phyloP scores from a whole-genome alignment of 2,329 filamentous ascomycete species.

The Rutstroemia sp. region DNA sequence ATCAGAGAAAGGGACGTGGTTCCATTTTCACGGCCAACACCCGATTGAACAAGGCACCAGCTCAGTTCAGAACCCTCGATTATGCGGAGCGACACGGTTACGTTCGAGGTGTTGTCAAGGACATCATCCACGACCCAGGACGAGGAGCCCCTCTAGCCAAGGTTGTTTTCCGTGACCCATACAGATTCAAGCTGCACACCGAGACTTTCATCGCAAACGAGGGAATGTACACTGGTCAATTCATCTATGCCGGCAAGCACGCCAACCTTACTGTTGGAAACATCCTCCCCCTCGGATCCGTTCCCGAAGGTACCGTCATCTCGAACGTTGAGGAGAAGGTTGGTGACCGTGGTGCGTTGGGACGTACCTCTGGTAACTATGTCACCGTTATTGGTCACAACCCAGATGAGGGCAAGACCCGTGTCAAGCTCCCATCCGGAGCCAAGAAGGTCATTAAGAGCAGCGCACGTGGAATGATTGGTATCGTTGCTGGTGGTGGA shows the following conservation, averaged over 20 bases:
- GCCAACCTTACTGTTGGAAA: constrained; percentile 95
- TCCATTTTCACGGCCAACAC: constrained; percentile 72
- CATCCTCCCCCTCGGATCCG: constrained; percentile 85
- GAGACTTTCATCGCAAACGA: constrained; percentile 99
- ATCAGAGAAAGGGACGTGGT: constrained; percentile 71
- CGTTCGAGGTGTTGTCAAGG: constrained; percentile 93
- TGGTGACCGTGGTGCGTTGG: constrained; percentile 92
- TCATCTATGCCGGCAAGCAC: constrained; percentile 99
- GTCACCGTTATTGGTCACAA: constrained; percentile 97
- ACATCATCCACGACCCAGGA: constrained; percentile 85
- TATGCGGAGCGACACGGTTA: constrained; percentile 97
- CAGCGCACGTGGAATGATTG: constrained; percentile 93
- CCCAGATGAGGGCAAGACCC: constrained; percentile 98
- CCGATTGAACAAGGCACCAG: constrained; percentile 89
- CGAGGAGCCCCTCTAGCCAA: constrained; percentile 96
- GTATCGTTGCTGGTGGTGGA: constrained; percentile 98
- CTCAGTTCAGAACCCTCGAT: constrained; percentile 95
- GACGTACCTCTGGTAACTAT: constrained; percentile 98
- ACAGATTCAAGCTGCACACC: constrained; percentile 94
- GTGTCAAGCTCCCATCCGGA: constrained; percentile 97
- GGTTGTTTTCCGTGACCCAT: constrained; percentile 95
- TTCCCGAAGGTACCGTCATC: constrained; percentile 98
- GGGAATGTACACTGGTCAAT: constrained; percentile 99
- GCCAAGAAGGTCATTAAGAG: constrained; percentile 98
- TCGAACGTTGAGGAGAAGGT: constrained; percentile 99